Conservation (phyloP, 371 early-diverging fungal species). For the Umbelopsis sp. region DNA sequence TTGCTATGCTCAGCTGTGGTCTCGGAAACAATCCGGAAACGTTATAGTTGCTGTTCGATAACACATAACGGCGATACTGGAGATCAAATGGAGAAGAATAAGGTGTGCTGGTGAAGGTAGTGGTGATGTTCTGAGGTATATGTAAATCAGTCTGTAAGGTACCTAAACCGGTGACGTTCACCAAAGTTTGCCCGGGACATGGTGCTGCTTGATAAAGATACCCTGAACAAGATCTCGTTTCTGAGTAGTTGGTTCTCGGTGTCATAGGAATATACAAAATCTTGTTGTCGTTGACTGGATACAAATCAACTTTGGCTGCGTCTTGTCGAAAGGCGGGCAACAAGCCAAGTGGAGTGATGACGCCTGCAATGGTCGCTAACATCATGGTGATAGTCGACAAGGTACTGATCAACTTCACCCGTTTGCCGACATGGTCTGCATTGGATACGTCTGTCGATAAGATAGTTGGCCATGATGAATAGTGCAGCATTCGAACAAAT, state of each 20-base stretch:
- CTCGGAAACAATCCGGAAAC: background rate
- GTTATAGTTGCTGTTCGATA: background rate
- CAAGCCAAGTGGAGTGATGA: conserved; percentile 1
- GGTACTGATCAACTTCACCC: background rate
- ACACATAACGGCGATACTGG: background rate
- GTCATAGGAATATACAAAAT: background rate
- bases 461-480: conserved; percentile 5
- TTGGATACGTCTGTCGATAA: background rate
- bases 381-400: background rate
- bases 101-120: background rate
- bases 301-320: background rate
- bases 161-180: background rate
- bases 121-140: conserved; percentile 6
- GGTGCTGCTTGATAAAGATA: background rate
- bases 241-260: background rate
- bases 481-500: conserved; percentile 6
- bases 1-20: background rate
- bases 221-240: background rate
- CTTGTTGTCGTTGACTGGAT: background rate
- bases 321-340: background rate
- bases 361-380: background rate
- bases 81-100: background rate
- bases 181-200: conserved; percentile 1
- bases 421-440: background rate
- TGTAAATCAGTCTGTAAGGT: background rate